Conservation (phyloP, 768 basidiomycete species). For the Agrocybe pediades region DNA sequence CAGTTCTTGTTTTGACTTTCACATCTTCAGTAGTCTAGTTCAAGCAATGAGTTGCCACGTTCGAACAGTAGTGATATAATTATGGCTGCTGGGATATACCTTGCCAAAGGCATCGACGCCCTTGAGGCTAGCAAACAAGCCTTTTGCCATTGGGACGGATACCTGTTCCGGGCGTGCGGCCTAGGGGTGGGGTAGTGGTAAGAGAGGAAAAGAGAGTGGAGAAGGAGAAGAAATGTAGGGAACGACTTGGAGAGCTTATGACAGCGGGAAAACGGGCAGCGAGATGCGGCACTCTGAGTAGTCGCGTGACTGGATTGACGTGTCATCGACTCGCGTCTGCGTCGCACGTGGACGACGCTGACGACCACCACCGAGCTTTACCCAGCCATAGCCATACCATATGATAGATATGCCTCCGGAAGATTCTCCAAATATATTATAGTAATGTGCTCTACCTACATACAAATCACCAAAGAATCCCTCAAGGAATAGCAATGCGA, state of each 20-base stretch:
- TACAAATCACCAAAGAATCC: conserved; percentile 14
- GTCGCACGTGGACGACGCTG: conserved; percentile 25
- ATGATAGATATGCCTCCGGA: neutral
- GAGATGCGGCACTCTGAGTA: conserved; percentile 10
- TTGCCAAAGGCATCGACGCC: conserved; percentile 99
- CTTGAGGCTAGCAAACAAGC: conserved; percentile 75
- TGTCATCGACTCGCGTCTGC: conserved; percentile 33
- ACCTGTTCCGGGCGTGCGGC: conserved; percentile 34
- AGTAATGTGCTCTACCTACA: conserved; percentile 6
- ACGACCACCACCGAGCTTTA: conserved; percentile 26
- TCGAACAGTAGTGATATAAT: conserved; percentile 14
- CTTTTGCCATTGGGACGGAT: conserved; percentile 68
- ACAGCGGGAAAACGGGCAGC: conserved; percentile 16
- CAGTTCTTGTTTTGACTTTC: conserved; percentile 96
- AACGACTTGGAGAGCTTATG: conserved; percentile 19
- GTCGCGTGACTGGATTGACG: conserved; percentile 37
- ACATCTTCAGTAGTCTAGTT: conserved; percentile 96
- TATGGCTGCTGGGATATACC: conserved; percentile 50
- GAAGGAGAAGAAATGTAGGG: conserved; percentile 23
- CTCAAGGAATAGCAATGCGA: conserved; percentile 49
- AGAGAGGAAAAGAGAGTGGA: conserved; percentile 20
- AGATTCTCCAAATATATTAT: conserved; percentile 14
- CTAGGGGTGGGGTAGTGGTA: conserved; percentile 24
- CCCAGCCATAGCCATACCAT: conserved; percentile 20
- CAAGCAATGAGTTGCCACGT: conserved; percentile 18